Conservation (phyloP, 345 rosid species). For the Lenwebbia sp. region DNA sequence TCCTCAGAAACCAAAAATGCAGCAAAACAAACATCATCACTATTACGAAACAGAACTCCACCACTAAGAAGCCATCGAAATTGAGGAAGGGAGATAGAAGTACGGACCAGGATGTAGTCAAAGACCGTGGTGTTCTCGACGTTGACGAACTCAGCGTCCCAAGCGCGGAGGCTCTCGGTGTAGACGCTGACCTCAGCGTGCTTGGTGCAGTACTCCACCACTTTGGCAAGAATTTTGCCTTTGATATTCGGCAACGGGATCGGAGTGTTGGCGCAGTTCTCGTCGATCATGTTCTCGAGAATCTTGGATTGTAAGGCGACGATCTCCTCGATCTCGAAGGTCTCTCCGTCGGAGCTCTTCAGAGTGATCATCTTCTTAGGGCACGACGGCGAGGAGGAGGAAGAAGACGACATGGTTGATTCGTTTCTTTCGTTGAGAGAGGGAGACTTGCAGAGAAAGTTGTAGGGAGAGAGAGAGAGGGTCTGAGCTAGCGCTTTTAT, state of each 20-base stretch:
- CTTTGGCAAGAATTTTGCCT: background rate
- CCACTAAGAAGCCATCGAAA: background rate
- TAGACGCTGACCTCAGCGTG: background rate
- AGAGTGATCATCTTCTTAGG: background rate
- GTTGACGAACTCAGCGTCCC: background rate
- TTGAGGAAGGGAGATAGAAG: background rate
- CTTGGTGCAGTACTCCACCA: background rate
- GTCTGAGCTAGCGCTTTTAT: too few species aligned
- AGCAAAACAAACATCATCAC: background rate
- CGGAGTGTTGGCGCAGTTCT: background rate
- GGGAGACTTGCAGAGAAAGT: background rate
- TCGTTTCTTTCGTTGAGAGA: background rate
- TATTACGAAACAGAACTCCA: background rate
- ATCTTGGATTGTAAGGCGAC: background rate
- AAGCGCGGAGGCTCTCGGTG: background rate
- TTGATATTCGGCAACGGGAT: background rate
- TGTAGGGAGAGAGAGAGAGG: too few species aligned
- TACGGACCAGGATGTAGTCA: background rate
- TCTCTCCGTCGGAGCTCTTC: background rate
- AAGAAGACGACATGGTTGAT: background rate
- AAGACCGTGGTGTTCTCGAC: background rate
- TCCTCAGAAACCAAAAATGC: background rate
- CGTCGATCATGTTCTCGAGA: background rate
- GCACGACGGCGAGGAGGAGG: background rate
- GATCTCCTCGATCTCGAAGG: background rate